These are phyloP conservation scores for Ilex asprella DNA, from an alignment of 257 asterid species.

Conservation along the genomic window DNA sequence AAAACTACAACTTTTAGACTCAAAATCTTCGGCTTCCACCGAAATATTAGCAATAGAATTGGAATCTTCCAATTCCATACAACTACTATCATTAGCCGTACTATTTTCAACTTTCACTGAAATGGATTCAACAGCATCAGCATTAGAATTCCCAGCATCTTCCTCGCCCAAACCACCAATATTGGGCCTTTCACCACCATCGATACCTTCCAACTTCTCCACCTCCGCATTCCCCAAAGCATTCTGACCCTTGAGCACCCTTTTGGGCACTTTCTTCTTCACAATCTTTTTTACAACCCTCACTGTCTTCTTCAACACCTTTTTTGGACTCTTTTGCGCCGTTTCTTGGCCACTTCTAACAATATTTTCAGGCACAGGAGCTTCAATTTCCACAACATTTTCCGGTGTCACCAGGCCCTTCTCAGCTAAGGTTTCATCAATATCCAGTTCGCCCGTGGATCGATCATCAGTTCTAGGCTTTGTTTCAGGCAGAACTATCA, in stretches of 20 bases:
- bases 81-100: constrained; percentile 13
- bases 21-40: constrained; percentile 1
- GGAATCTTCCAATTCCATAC: background rate
- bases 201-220: constrained; percentile 6
- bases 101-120: constrained; percentile 1
- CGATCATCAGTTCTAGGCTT: background rate
- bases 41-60: background rate
- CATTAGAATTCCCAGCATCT: constrained; percentile 3
- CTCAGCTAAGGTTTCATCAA: constrained; percentile 14
- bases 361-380: no score
- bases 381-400: constrained; percentile 6
- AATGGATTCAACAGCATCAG: background rate
- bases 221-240: constrained; percentile 14
- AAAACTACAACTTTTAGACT: constrained; percentile 13
- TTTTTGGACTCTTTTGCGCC: constrained; percentile 30
- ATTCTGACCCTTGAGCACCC: constrained; percentile 9
- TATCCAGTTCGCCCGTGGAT: background rate
- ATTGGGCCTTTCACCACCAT: background rate
- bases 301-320: constrained; percentile 42
- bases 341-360: constrained; percentile 2
- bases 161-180: background rate
- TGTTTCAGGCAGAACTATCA: background rate
- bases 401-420: background rate
- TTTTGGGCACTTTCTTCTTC: constrained; percentile 57
- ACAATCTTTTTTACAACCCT: constrained; percentile 53